Base-by-base conservation (phyloP, 2,329 filamentous ascomycete species). In the Cladosporium phlei region DNA sequence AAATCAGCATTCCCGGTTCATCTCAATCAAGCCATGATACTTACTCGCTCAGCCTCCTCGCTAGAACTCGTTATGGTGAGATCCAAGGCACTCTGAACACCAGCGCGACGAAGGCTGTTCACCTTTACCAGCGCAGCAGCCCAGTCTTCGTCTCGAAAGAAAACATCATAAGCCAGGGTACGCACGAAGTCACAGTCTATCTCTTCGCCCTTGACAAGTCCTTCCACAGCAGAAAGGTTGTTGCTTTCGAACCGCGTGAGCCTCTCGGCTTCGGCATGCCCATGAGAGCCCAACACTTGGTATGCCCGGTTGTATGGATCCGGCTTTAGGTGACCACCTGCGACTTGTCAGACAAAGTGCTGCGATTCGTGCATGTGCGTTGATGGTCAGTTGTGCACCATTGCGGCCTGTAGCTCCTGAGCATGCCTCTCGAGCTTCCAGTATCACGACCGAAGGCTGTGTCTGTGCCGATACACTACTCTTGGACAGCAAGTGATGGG, bases 381-480 rank as follows among this genome's bases (percentile, higher is more conserved):
- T 3, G 30, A 33, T 5, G 11, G 3, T 11, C 10, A 3, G n/a
- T 11, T 27, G 42, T 44, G n/a, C 65, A 43, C 70, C 71, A 55
- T 74, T 67, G 57, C 85, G 70, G 8, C 85, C 85, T 1, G 85
- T 88, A n/a, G 85, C 85, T 16, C 85, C 85, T 74, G 77, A 88
- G 59, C 84, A 88, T 7, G 80, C 83, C 69, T 88, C 84, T 55
- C 85, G 73, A 16, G 85, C 85, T 67, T 89, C 85, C 7, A 89
- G 70, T 69, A 88, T 75, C 9, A 88, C 70, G 6, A 88, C 74
- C 10, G 64, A 72, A 50, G 73, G 66, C n/a, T n/a, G n/a, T n/a
- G n/a, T n/a, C n/a, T n/a, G n/a, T n/a, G n/a, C n/a, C n/a, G n/a
- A n/a, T n/a, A n/a, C n/a, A n/a, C n/a, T n/a, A n/a, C n/a, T 6